Conservation (phyloP, 1,284 basidiomycete genomes). For the Trametes versicolor region DNA sequence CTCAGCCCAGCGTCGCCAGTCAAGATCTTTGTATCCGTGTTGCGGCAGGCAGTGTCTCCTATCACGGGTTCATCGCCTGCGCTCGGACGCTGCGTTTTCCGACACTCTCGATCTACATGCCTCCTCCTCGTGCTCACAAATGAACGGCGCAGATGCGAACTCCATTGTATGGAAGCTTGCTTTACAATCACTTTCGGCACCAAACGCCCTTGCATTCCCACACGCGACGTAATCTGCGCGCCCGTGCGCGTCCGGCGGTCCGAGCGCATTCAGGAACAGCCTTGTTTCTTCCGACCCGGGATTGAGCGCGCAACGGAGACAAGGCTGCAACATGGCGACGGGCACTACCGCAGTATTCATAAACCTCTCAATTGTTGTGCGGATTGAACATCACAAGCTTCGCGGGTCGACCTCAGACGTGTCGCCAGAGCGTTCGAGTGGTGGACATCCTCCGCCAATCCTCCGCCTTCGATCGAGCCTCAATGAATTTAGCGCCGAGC, state of each 20-base stretch:
- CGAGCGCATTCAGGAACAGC: constrained; percentile 20
- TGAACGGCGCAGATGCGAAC: constrained; percentile 19
- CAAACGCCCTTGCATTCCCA: constrained; percentile 16
- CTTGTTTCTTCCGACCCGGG: constrained; percentile 19
- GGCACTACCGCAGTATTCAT: no score
- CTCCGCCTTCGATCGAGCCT: no score
- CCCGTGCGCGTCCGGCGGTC: constrained; percentile 15
- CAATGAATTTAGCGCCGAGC: no score
- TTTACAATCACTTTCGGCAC: constrained; percentile 1
- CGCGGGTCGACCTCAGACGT: no score
- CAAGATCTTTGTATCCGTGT: background rate
- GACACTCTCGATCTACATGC: constrained; percentile 11
- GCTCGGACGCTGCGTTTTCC: constrained; percentile 1
- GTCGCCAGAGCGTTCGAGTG: no score
- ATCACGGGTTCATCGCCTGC: background rate
- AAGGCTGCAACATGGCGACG: no score
- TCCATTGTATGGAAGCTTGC: constrained; percentile 18
- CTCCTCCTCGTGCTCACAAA: constrained; percentile 14
- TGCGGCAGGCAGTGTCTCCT: background rate
- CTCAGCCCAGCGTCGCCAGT: background rate
- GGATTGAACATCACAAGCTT: no score
- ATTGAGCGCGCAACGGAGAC: background rate
- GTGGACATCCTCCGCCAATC: no score
- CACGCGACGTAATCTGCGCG: constrained; percentile 13
- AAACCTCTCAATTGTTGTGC: no score